Evolutionary conservation across 495 filamentous ascomycete species (phyloP).

Genomic region (Penicillium bovifimosum): DNA sequence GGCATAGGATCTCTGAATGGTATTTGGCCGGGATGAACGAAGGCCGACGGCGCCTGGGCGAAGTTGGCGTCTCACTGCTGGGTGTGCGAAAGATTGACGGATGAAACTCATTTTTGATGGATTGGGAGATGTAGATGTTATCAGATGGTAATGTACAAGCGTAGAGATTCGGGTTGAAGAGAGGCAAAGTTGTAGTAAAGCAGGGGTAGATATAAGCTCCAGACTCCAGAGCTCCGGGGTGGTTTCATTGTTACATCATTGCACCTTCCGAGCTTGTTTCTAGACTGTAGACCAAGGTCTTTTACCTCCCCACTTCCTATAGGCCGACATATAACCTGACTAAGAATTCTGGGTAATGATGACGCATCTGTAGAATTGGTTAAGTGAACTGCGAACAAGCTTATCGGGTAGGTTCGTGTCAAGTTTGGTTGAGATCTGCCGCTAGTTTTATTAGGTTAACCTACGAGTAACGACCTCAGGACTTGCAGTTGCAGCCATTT

Average conservation of each 20-base stretch:
- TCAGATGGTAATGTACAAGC: neutral
- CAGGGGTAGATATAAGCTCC: neutral
- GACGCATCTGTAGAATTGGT: neutral
- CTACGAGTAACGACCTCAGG: too few relatives aligned
- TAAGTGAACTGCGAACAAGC: neutral
- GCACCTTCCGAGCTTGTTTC: neutral
- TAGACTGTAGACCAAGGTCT: neutral
- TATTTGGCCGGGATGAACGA: neutral
- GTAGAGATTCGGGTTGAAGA: neutral
- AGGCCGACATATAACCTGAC: neutral
- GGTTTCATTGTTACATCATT: conserved; percentile 4
- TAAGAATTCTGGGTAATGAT: neutral
- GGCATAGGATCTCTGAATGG: neutral
- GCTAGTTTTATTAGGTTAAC: too few relatives aligned
- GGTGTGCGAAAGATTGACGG: neutral
- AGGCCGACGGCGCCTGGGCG: neutral
- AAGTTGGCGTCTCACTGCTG: neutral
- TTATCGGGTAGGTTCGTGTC: neutral
- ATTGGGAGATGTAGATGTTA: neutral
- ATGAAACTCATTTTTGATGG: neutral
- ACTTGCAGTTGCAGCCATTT: too few relatives aligned
- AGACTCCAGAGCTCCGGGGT: neutral
- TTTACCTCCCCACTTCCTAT: neutral
- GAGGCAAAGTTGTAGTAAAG: neutral
- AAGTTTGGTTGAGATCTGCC: too few relatives aligned